Percentiles rank a stretch among this genome's conserved stretches.
Evolutionary conservation across 2,329 filamentous ascomycete genomes (phyloP).

Genomic region (Polychaeton citri): DNA sequence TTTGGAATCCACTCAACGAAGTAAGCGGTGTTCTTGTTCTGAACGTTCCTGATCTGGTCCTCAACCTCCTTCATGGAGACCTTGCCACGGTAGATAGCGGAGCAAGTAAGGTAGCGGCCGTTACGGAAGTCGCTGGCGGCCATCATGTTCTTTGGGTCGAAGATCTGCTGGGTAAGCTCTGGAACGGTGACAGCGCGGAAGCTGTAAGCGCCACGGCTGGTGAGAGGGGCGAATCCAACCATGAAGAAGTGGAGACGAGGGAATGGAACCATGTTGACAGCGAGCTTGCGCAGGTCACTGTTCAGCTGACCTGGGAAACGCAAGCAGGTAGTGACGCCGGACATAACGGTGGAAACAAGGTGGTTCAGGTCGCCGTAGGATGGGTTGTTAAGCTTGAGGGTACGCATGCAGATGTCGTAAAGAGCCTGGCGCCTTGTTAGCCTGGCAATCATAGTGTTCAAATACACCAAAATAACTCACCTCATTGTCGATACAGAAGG

Average conservation of each 20-base stretch:
- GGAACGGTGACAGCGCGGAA: constrained; percentile 97
- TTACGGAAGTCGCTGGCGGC: constrained; percentile 99
- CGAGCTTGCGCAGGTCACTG: constrained; percentile 98
- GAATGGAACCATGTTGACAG: constrained; percentile 99
- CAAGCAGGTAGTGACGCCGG: constrained; percentile 93
- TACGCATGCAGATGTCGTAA: constrained; percentile 99
- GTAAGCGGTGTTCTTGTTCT: constrained; percentile 99
- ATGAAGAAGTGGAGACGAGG: constrained; percentile 99
- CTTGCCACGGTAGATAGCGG: constrained; percentile 98
- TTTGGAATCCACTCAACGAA: constrained; percentile 99
- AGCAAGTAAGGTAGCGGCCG: constrained; percentile 98
- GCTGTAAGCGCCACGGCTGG: constrained; percentile 77
- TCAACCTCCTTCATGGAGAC: constrained; percentile 99
- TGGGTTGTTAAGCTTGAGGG: constrained; percentile 95
- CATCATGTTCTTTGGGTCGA: constrained; percentile 99
- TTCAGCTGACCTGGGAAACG: constrained; percentile 99
- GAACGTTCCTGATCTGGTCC: constrained; percentile 99
- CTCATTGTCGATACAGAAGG: constrained; percentile 99
- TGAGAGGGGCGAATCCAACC: constrained; percentile 98
- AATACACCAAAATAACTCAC: constrained; percentile 27
- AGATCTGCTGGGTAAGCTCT: constrained; percentile 99
- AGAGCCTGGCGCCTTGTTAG: constrained; percentile 48
- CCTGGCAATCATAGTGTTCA: constrained; percentile 2
- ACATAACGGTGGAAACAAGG: constrained; percentile 99
- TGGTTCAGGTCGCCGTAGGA: constrained; percentile 99